phyloP scores from a whole-genome alignment of 495 filamentous ascomycete genomes.

The Aspergillus asperescens region DNA sequence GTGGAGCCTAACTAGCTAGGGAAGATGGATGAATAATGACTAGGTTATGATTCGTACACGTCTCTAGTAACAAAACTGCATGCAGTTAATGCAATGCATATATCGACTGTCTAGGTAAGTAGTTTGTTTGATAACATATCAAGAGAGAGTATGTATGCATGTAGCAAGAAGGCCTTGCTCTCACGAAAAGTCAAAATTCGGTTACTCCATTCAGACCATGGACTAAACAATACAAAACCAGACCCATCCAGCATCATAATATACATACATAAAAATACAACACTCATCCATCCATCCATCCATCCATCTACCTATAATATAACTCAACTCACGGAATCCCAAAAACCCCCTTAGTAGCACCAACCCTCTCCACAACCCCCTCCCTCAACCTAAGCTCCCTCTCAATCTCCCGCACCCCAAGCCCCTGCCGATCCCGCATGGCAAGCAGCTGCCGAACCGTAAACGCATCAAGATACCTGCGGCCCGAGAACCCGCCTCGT shows the following conservation, averaged over 20 bases:
- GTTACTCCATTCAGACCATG: no score
- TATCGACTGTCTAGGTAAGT: no score
- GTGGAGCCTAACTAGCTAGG: no score
- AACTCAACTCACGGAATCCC: conserved; percentile 5
- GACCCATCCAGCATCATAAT: background rate
- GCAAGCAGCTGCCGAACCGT: conserved; percentile 56
- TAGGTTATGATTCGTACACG: no score
- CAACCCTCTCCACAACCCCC: conserved; percentile 54
- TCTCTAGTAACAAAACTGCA: no score
- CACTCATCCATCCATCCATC: background rate
- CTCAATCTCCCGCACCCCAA: conserved; percentile 53
- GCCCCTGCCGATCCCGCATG: conserved; percentile 52
- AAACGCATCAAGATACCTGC: conserved; percentile 57
- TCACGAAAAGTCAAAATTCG: no score
- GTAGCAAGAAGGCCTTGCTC: no score
- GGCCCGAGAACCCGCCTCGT: conserved; percentile 35
- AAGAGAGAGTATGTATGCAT: no score
- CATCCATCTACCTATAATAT: no score
- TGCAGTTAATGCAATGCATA: no score
- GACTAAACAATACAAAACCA: no score
- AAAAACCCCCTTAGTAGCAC: conserved; percentile 44
- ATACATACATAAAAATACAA: background rate
- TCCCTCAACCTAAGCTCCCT: conserved; percentile 49
- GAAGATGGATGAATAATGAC: background rate
- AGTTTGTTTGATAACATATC: no score